Base-by-base conservation (phyloP, 2,329 filamentous ascomycete species). In the Alternaria ethzedia region DNA sequence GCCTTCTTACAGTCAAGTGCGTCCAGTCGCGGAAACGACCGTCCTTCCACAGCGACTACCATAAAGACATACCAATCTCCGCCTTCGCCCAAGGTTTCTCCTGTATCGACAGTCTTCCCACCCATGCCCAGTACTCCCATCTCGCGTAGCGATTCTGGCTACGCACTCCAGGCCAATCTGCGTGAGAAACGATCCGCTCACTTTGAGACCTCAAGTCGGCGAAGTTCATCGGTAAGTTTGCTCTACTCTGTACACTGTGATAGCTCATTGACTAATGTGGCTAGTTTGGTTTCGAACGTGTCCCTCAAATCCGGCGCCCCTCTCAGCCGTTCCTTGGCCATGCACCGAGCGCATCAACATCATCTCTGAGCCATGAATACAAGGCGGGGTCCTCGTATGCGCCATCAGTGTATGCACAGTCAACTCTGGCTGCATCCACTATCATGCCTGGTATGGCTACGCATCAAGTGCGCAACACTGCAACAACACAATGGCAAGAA, bases 161-260 rank as follows among this genome's bases (percentile, higher is more conserved):
- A 96, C 79, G 92, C 93, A 36, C 84, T 97, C 59, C 90, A 94
- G 66, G 89, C 92, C 17, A 97, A 93, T 5, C 84, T 99, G 61
- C 89, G 94, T 30, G 96, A 98, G 81, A 99, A 98, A 83, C 89
- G 95, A 55, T 98, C 96, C 4, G 94, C 92, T 2, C 93, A 97
- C 78, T 97, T 98, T 70, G 92, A 96, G 73, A 88, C 91, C 60
- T 81, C 84, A 68, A 91, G 91, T n/a, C 88, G 94, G 63, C 89
- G 95, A 69, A 97, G 94, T 82, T 97, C 94, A n/a, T 97, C 94
- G 67, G 82, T 84, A 78, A 72, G 75, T 71, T 70, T 70, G 54
- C 61, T 51, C 21, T 54, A 49, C 59, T 15, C 63, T 45, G 23
- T 69, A 54, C 54, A 20, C 57, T 36, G 7, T 30, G 54, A 20